Evolutionary conservation across 306 rosid genomes (phyloP).

Genomic region (cucumber (Cucumis sativus)): DNA sequence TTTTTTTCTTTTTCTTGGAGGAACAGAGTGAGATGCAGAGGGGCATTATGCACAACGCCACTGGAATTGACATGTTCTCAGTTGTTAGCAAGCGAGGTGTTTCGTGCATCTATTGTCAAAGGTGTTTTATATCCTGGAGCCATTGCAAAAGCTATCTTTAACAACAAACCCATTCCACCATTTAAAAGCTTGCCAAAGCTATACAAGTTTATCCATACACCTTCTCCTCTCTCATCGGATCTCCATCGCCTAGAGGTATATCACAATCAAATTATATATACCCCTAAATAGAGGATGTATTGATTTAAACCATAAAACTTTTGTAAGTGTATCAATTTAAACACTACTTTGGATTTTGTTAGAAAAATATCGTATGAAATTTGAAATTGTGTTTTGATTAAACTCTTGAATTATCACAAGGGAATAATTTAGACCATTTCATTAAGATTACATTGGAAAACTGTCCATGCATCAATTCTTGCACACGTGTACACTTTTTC

Average conservation of each 20-base stretch:
- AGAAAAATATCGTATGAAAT: no score
- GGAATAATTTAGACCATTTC: no score
- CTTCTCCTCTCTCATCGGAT: conserved; percentile 24
- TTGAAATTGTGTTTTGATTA: no score
- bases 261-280: not conserved
- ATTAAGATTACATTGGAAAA: no score
- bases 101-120: conserved; percentile 43
- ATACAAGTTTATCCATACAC: conserved; percentile 18
- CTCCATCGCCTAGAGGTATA: conserved; percentile 71
- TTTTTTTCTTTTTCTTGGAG: not conserved
- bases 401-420: no score
- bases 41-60: conserved; percentile 52
- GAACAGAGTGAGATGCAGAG: conserved; percentile 50
- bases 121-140: conserved; percentile 69
- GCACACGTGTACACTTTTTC: no score
- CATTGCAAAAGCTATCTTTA: conserved; percentile 34
- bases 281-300: no score
- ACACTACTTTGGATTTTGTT: no score
- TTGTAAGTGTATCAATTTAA: no score
- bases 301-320: no score
- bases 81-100: conserved; percentile 36
- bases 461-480: no score
- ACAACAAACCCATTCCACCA: conserved; percentile 25
- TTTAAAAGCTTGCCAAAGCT: conserved; percentile 25
- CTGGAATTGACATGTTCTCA: conserved; percentile 64